Conservation (phyloP, 1,139 yeast species). For the Pichia sp. region DNA sequence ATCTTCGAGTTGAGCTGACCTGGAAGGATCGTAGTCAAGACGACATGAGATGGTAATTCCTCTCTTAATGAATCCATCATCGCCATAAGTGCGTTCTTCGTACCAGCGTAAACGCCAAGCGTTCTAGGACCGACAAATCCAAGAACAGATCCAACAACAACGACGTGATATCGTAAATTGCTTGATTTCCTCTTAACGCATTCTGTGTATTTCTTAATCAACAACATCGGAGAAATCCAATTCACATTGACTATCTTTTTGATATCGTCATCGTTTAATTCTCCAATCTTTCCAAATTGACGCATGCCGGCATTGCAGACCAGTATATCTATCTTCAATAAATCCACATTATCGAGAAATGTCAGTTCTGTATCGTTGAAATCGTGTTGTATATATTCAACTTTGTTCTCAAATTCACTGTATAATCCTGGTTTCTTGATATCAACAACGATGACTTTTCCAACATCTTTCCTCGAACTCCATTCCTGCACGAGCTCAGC, state of each 20-base stretch:
- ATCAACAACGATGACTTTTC: slow-evolving; percentile 19
- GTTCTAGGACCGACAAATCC: slow-evolving; percentile 72
- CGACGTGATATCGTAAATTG: slow-evolving; percentile 38
- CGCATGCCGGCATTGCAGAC: slow-evolving; percentile 79
- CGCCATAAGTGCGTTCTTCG: slow-evolving; percentile 62
- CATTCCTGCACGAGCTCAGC: slow-evolving; percentile 21
- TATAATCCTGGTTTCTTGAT: slow-evolving; percentile 2
- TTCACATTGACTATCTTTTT: slow-evolving; percentile 50
- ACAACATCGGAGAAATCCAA: slow-evolving; percentile 52
- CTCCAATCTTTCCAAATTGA: slow-evolving; percentile 43
- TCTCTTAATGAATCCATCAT: slow-evolving; percentile 57
- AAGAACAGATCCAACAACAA: slow-evolving; percentile 66
- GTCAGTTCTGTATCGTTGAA: slow-evolving; percentile 19
- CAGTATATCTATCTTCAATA: slow-evolving; percentile 44
- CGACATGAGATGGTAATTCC: slow-evolving; percentile 39
- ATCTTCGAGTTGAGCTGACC: slow-evolving; percentile 66
- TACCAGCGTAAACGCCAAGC: slow-evolving; percentile 61
- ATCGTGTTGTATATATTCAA: slow-evolving; percentile 21
- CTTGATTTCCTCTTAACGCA: slow-evolving; percentile 32
- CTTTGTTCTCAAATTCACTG: background rate
- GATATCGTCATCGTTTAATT: slow-evolving; percentile 37
- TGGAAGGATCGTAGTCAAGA: slow-evolving; percentile 52
- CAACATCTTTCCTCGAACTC: slow-evolving; percentile 5
- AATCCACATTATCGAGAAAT: slow-evolving; percentile 18
- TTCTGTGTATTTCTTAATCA: slow-evolving; percentile 43